Evolutionary conservation across 139 green algal genomes (phyloP).

Genomic region (Chlorella vulgaris): DNA sequence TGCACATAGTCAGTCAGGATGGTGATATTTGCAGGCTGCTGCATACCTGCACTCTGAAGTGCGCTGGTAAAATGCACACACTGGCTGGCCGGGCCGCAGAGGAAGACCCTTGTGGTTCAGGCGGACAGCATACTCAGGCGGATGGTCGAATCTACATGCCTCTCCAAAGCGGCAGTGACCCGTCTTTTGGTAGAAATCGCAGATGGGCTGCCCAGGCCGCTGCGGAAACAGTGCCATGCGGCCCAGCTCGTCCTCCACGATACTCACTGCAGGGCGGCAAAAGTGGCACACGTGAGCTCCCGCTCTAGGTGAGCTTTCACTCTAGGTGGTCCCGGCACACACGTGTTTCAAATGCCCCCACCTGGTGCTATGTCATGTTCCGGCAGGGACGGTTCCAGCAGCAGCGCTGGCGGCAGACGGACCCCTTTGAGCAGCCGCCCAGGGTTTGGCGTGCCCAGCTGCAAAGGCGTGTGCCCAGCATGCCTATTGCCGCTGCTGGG

Average conservation of each 20-base stretch:
- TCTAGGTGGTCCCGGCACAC: too few species aligned
- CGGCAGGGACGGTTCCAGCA: neutral
- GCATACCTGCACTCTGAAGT: constrained; percentile 91
- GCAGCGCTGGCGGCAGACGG: neutral
- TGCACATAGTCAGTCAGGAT: too few species aligned
- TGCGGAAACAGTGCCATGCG: constrained; percentile 60
- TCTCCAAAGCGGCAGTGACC: constrained; percentile 88
- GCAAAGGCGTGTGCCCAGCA: neutral
- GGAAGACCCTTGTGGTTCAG: constrained; percentile 73
- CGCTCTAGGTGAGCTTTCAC: too few species aligned
- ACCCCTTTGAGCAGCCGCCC: too few species aligned
- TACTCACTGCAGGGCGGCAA: constrained; percentile 21
- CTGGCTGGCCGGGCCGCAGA: constrained; percentile 63
- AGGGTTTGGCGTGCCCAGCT: neutral
- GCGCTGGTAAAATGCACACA: constrained; percentile 87
- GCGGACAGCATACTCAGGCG: constrained; percentile 62
- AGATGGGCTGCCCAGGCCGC: constrained; percentile 69
- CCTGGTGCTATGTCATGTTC: constrained; percentile 21
- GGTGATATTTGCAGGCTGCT: constrained; percentile 91
- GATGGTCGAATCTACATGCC: constrained; percentile 91
- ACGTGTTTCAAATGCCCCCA: too few species aligned
- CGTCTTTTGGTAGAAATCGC: constrained; percentile 92
- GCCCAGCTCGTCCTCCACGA: constrained; percentile 27
- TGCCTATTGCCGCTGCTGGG: neutral
- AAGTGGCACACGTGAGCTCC: too few species aligned